A percentile compares a stretch with the other conserved stretches of the same genome.
phyloP scores from a whole-genome alignment of 2,329 filamentous ascomycete species.

The Hypoxylon sp. region DNA sequence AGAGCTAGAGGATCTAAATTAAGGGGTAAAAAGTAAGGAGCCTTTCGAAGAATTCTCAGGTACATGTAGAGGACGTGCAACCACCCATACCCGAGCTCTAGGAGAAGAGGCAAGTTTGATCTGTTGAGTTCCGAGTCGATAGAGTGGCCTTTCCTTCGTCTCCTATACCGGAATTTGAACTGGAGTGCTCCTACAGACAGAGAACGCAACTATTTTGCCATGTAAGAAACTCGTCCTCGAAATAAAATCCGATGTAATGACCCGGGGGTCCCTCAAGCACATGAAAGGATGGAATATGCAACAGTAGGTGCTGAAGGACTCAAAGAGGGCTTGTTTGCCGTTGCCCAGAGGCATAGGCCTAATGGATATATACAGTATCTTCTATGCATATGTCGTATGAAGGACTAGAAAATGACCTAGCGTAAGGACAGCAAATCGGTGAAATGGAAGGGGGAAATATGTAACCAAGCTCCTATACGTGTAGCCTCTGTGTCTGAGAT shows the following conservation, averaged over 20 bases:
- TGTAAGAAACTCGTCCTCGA: too few species aligned
- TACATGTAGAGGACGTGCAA: background rate
- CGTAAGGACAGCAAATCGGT: background rate
- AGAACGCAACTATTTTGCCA: background rate
- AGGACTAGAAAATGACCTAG: background rate
- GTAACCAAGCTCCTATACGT: background rate
- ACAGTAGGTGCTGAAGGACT: too few species aligned
- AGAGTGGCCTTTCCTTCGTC: background rate
- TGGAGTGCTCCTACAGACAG: too few species aligned
- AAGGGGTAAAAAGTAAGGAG: background rate
- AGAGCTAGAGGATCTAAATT: background rate
- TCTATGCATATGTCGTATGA: background rate
- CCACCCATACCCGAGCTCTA: background rate
- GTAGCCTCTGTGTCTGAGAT: background rate
- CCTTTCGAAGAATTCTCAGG: background rate
- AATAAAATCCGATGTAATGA: too few species aligned
- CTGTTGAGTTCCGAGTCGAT: background rate
- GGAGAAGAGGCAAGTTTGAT: background rate
- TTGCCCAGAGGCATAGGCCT: background rate
- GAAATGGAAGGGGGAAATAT: background rate
- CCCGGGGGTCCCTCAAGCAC: too few species aligned
- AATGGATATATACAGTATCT: background rate
- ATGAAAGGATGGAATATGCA: too few species aligned
- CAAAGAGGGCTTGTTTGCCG: too few species aligned
- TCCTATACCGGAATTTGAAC: background rate